Evolutionary conservation across 2,329 filamentous ascomycete species (phyloP).

Genomic region (Phialocephala sp.): DNA sequence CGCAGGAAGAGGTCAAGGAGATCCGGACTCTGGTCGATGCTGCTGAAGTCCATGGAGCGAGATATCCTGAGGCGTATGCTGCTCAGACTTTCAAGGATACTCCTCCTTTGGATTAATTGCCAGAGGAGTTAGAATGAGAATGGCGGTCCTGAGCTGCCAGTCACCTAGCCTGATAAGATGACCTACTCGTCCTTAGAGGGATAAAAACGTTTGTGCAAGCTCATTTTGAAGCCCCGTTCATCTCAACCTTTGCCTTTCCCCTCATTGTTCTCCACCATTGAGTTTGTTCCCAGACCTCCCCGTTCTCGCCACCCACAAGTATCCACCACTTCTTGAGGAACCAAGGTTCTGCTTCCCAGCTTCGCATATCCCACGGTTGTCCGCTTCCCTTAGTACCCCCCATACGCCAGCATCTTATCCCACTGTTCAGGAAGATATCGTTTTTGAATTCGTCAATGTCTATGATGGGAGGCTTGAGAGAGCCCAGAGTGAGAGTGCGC

Average conservation of each 20-base stretch:
- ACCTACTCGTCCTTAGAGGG: neutral
- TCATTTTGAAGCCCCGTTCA: neutral
- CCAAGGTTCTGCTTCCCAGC: conserved; percentile 39
- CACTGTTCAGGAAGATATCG: conserved; percentile 26
- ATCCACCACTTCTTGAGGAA: conserved; percentile 42
- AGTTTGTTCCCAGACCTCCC: conserved; percentile 34
- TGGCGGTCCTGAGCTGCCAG: neutral
- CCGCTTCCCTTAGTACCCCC: conserved; percentile 20
- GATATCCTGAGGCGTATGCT: conserved; percentile 47
- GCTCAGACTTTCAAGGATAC: conserved; percentile 45
- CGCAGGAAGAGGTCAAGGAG: conserved; percentile 28
- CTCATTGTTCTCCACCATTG: conserved; percentile 21
- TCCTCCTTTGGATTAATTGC: conserved; percentile 51
- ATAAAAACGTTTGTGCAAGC: neutral
- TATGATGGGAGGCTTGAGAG: conserved; percentile 18
- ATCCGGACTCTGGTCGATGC: conserved; percentile 47
- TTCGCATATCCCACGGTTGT: conserved; percentile 45
- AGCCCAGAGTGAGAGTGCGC: conserved; percentile 14
- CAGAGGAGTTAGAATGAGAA: conserved; percentile 29
- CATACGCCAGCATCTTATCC: conserved; percentile 36
- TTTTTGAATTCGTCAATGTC: conserved; percentile 23
- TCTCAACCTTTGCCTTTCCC: neutral
- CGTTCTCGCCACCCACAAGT: conserved; percentile 31
- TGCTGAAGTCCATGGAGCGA: conserved; percentile 56
- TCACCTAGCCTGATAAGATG: neutral